These are phyloP conservation scores for Lagenaria siceraria DNA, from an alignment of 306 rosid species.

Conservation along the genomic window DNA sequence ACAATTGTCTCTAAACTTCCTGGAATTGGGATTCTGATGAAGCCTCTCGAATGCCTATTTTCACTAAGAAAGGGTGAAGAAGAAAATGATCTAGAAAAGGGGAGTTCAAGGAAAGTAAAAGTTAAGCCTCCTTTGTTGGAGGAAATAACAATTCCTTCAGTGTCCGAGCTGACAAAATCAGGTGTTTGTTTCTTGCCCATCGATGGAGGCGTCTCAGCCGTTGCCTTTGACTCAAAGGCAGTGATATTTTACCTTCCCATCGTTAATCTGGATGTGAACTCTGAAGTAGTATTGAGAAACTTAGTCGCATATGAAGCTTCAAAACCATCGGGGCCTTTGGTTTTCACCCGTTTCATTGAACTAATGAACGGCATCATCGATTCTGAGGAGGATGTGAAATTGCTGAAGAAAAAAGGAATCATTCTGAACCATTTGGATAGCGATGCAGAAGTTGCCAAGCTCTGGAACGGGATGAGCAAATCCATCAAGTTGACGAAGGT, in stretches of 20 bases:
- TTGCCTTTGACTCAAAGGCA: constrained; percentile 36
- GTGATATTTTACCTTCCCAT: constrained; percentile 41
- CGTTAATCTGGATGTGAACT: constrained; percentile 40
- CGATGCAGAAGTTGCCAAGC: constrained; percentile 41
- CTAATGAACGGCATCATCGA: constrained; percentile 71
- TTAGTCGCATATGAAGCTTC: constrained; percentile 71
- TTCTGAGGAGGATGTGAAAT: constrained; percentile 43
- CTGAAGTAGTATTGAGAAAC: constrained; percentile 47
- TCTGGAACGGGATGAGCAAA: constrained; percentile 72
- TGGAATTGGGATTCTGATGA: constrained; percentile 22
- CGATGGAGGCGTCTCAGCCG: constrained; percentile 27
- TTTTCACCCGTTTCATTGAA: constrained; percentile 55
- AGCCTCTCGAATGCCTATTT: constrained; percentile 21
- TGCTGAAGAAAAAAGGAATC: constrained; percentile 40
- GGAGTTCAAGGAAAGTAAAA: constrained; percentile 11
- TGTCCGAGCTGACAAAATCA: constrained; percentile 22
- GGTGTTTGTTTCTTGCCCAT: constrained; percentile 36
- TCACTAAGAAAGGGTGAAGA: constrained; percentile 14
- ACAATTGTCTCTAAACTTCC: constrained; percentile 43
- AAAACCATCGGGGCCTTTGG: constrained; percentile 43
- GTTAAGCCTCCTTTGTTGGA: constrained; percentile 41
- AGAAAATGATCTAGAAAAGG: constrained; percentile 15
- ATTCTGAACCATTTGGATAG: constrained; percentile 55
- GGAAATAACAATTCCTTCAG: constrained; percentile 67
- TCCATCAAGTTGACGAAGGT: constrained; percentile 55